phyloP scores from a whole-genome alignment of 331 rosid genomes.

The Pyracantha coccinea region DNA sequence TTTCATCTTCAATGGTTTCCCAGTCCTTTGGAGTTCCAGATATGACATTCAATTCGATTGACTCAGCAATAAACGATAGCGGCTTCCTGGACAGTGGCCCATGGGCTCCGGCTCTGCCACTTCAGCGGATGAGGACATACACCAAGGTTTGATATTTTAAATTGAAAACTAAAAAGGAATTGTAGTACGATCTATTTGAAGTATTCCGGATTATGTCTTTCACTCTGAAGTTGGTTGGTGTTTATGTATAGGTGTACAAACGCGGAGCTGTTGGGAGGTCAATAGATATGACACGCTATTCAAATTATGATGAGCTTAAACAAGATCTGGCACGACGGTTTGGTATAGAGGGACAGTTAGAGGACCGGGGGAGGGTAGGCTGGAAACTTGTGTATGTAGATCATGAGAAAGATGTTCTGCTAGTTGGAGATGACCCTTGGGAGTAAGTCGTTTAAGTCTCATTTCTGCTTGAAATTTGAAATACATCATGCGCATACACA shows the following conservation, averaged over 20 bases:
- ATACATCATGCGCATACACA: background rate
- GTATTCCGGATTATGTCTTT: background rate
- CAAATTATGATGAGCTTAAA: constrained; percentile 79
- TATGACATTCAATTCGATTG: constrained; percentile 73
- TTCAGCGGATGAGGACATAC: constrained; percentile 86
- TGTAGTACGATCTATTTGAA: background rate
- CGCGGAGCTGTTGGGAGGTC: constrained; percentile 99
- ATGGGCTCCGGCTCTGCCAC: constrained; percentile 70
- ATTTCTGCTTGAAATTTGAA: background rate
- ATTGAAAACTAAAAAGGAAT: background rate
- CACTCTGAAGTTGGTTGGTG: constrained; percentile 12
- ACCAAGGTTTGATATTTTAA: constrained; percentile 59
- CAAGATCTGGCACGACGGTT: constrained; percentile 89
- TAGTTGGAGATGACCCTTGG: constrained; percentile 99
- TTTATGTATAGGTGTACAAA: constrained; percentile 62
- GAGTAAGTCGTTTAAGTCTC: constrained; percentile 48
- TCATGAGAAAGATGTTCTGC: constrained; percentile 84
- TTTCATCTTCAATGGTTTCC: constrained; percentile 85
- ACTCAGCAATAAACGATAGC: constrained; percentile 66
- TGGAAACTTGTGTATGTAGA: constrained; percentile 97
- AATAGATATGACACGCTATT: constrained; percentile 75
- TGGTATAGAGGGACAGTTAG: constrained; percentile 92
- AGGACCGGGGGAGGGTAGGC: constrained; percentile 77
- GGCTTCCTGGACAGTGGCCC: constrained; percentile 56
- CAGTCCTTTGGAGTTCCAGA: constrained; percentile 89